These are phyloP conservation scores for Pholiota microspora DNA, from an alignment of 768 basidiomycete genomes.

Conservation along the genomic window DNA sequence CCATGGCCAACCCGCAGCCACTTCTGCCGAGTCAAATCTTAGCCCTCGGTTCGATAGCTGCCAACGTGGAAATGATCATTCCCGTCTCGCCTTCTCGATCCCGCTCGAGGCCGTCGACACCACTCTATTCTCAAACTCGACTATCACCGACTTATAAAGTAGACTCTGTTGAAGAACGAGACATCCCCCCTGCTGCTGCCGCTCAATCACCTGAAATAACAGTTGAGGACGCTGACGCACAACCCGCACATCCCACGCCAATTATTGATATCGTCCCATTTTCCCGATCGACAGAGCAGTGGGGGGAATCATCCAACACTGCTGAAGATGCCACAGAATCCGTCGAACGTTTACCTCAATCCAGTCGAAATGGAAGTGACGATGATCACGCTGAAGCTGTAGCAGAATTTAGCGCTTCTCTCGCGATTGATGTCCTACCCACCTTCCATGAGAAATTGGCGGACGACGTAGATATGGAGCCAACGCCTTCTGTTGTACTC, in stretches of 20 bases:
- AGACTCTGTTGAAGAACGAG: background rate
- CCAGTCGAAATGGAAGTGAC: conserved; percentile 11
- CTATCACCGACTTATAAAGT: background rate
- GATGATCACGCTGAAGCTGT: conserved; percentile 7
- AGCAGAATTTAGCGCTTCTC: background rate
- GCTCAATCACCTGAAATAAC: background rate
- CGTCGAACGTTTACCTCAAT: conserved; percentile 9
- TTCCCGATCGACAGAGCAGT: background rate
- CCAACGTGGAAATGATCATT: conserved; percentile 19
- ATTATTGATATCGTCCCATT: background rate
- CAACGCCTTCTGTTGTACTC: background rate
- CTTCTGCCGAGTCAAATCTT: conserved; percentile 22
- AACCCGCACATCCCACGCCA: background rate
- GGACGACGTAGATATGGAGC: background rate
- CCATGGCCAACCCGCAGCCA: conserved; percentile 14
- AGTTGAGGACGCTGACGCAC: background rate
- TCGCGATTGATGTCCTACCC: background rate
- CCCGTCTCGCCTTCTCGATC: background rate
- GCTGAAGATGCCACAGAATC: conserved; percentile 12
- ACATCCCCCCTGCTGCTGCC: background rate
- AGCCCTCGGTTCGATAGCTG: conserved; percentile 17
- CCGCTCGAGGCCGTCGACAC: background rate
- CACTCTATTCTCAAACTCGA: background rate
- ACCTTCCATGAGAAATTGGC: background rate
- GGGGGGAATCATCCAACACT: background rate